phyloP scores from a whole-genome alignment of 495 filamentous ascomycete species.

The Mytilinidion resinicola region DNA sequence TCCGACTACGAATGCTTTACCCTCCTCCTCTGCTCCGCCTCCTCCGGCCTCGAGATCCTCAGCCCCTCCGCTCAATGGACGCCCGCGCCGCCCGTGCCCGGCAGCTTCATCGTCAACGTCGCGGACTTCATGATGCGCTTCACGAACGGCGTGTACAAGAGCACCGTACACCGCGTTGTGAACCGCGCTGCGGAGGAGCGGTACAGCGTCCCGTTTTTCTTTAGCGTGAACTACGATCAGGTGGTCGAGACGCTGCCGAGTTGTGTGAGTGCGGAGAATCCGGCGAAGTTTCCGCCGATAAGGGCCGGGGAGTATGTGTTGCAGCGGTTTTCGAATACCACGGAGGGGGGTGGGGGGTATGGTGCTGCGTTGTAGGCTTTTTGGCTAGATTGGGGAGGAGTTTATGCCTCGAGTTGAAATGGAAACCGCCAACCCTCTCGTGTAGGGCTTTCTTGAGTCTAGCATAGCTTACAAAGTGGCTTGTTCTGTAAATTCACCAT shows the following conservation, averaged over 20 bases:
- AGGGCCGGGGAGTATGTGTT: slow-evolving; percentile 31
- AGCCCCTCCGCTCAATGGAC: slow-evolving; percentile 47
- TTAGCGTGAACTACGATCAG: slow-evolving; percentile 22
- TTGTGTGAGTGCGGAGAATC: slow-evolving; percentile 20
- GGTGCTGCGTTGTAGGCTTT: too few relatives aligned
- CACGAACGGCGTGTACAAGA: slow-evolving; percentile 23
- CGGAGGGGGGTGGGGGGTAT: slow-evolving; percentile 23
- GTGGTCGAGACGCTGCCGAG: slow-evolving; percentile 28
- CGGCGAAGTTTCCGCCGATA: slow-evolving; percentile 26
- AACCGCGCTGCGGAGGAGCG: slow-evolving; percentile 14
- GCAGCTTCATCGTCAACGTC: slow-evolving; percentile 29
- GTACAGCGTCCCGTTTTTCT: slow-evolving; percentile 26
- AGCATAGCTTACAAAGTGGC: too few relatives aligned
- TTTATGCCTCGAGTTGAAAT: too few relatives aligned
- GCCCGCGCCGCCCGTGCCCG: slow-evolving; percentile 36
- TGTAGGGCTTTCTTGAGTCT: too few relatives aligned
- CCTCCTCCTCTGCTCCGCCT: slow-evolving; percentile 40
- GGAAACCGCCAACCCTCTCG: too few relatives aligned
- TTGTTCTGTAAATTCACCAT: too few relatives aligned
- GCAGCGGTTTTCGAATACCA: slow-evolving; percentile 24
- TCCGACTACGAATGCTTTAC: slow-evolving; percentile 49
- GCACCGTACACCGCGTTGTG: slow-evolving; percentile 19
- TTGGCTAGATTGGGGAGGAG: too few relatives aligned
- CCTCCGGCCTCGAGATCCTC: slow-evolving; percentile 47
- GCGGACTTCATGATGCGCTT: slow-evolving; percentile 24